Conservation (phyloP, 2,329 filamentous ascomycete species). For the Ophiostoma montium region DNA sequence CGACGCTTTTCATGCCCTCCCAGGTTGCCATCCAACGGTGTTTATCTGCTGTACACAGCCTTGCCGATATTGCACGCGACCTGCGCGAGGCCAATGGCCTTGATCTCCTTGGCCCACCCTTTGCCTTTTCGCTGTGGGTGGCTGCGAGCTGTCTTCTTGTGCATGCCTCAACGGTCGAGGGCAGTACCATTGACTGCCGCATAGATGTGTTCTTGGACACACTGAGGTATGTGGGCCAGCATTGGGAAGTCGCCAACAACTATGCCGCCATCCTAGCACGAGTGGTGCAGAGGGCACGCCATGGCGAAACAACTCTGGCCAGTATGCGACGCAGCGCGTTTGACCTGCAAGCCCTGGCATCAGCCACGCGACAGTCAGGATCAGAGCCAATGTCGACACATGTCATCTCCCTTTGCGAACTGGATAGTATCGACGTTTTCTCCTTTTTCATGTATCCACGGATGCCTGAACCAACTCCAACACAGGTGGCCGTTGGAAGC, state of each 20-base stretch:
- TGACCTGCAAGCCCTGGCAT: constrained; percentile 79
- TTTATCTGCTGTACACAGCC: constrained; percentile 68
- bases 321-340: constrained; percentile 81
- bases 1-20: constrained; percentile 75
- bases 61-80: constrained; percentile 63
- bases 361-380: constrained; percentile 49
- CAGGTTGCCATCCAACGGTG: constrained; percentile 75
- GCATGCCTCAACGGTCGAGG: constrained; percentile 59
- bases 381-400: neutral
- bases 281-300: constrained; percentile 72
- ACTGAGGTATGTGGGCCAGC: constrained; percentile 62
- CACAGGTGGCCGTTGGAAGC: neutral
- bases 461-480: neutral
- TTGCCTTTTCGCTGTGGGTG: constrained; percentile 87
- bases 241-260: constrained; percentile 74
- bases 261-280: constrained; percentile 68
- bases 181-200: constrained; percentile 48
- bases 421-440: constrained; percentile 3
- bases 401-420: neutral
- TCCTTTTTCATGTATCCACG: neutral
- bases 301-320: constrained; percentile 70
- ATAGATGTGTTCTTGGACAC: constrained; percentile 74
- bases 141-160: constrained; percentile 75
- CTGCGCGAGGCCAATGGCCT: constrained; percentile 63
- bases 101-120: constrained; percentile 71